phyloP scores from a whole-genome alignment of 345 rosid species.

The Turnera subulata region DNA sequence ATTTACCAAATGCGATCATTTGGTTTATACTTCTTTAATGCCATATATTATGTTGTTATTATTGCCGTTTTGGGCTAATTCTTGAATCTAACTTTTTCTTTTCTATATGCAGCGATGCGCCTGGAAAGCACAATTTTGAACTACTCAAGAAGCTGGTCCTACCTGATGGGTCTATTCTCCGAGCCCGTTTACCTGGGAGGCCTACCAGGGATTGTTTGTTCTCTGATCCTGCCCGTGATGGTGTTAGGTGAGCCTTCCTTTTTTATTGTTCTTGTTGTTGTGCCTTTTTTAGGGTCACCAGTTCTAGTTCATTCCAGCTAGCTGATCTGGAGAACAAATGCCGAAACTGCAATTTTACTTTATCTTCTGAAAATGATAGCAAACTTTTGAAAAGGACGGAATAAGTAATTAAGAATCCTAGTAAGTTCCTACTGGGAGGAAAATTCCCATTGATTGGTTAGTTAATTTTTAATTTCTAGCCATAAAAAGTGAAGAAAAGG shows the following conservation, averaged over 20 bases:
- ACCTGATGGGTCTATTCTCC: slow-evolving; percentile 88
- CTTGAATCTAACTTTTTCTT: not conserved
- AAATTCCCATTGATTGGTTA: too few species aligned
- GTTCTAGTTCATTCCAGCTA: too few species aligned
- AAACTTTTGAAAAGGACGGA: too few species aligned
- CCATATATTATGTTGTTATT: not conserved
- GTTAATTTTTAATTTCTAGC: too few species aligned
- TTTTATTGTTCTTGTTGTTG: not conserved
- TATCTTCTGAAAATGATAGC: too few species aligned
- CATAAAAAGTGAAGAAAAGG: too few species aligned
- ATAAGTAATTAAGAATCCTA: too few species aligned
- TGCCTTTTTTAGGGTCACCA: not conserved
- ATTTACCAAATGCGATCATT: not conserved
- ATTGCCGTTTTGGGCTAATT: not conserved
- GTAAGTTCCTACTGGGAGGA: too few species aligned
- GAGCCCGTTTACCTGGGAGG: slow-evolving; percentile 81
- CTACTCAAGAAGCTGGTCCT: slow-evolving; percentile 70
- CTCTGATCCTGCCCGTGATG: slow-evolving; percentile 83
- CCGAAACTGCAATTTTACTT: too few species aligned
- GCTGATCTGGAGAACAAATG: too few species aligned
- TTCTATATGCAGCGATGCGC: slow-evolving; percentile 65
- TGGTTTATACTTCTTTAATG: not conserved
- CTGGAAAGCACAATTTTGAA: slow-evolving; percentile 84
- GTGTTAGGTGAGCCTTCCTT: slow-evolving; percentile 48
- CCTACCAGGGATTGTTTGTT: slow-evolving; percentile 88